Percentiles rank a stretch among this genome's conserved stretches.
Evolutionary conservation across 345 rosid genomes (phyloP).

Genomic region (Hibiscus trionum): DNA sequence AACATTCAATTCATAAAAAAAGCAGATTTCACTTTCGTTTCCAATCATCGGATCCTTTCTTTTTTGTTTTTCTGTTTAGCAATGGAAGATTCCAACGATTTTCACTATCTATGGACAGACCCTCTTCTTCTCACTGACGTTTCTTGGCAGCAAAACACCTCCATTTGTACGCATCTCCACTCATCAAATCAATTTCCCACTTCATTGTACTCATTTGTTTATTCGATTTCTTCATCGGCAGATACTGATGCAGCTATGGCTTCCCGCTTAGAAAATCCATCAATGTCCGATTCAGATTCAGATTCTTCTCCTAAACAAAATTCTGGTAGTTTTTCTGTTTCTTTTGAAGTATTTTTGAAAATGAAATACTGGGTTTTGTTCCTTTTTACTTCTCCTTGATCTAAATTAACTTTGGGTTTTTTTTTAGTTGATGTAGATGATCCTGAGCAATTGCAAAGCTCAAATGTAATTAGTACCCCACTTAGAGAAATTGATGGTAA

Average conservation of each 20-base stretch:
- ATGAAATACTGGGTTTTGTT: background rate
- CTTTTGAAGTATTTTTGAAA: background rate
- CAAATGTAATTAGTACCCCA: slow-evolving; percentile 5
- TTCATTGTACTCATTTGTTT: slow-evolving; percentile 4
- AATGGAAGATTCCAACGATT: slow-evolving; percentile 25
- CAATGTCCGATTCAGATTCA: slow-evolving; percentile 40
- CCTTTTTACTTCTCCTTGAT: background rate
- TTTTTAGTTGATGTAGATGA: slow-evolving; percentile 3
- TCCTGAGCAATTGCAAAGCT: slow-evolving; percentile 4
- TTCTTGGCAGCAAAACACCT: slow-evolving; percentile 27
- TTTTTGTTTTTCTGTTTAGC: background rate
- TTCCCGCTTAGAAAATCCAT: slow-evolving; percentile 10
- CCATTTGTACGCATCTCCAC: slow-evolving; percentile 24
- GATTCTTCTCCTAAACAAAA: slow-evolving; percentile 18
- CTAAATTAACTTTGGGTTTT: background rate
- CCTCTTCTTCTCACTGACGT: slow-evolving; percentile 44
- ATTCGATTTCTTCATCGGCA: slow-evolving; percentile 5
- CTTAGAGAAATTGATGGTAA: slow-evolving; percentile 20
- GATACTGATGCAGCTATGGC: slow-evolving; percentile 17
- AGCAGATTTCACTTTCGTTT: background rate
- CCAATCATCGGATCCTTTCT: background rate
- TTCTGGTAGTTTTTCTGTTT: background rate
- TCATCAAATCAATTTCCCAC: background rate
- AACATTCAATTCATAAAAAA: background rate
- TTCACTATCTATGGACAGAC: slow-evolving; percentile 32